These are phyloP conservation scores for Lepidium campestre DNA, from an alignment of 441 rosid genomes.

Conservation along the genomic window DNA sequence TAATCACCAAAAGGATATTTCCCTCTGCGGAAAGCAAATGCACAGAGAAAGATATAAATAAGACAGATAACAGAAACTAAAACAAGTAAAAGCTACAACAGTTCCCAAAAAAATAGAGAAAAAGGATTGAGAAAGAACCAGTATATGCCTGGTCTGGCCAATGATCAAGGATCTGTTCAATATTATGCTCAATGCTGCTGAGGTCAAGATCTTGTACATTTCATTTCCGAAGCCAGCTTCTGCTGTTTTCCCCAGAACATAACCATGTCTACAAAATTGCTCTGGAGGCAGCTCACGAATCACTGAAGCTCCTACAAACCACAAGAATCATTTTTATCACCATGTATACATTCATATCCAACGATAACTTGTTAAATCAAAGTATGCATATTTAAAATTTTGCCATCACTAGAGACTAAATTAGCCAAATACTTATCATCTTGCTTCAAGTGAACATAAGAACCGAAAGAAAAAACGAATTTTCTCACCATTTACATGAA, in stretches of 20 bases:
- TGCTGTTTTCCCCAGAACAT: constrained; percentile 82
- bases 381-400: background rate
- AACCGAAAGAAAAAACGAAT: background rate
- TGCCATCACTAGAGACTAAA: background rate
- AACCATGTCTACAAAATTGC: constrained; percentile 72
- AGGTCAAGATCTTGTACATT: constrained; percentile 91
- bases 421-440: background rate
- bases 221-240: constrained; percentile 98
- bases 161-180: constrained; percentile 90
- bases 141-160: constrained; percentile 99
- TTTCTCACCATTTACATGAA: constrained; percentile 45
- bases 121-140: constrained; percentile 95
- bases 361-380: background rate
- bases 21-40: constrained; percentile 45
- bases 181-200: constrained; percentile 78
- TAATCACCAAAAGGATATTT: constrained; percentile 89
- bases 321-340: constrained; percentile 1
- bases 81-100: background rate
- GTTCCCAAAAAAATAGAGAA: constrained; percentile 16
- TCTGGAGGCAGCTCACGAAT: constrained; percentile 70
- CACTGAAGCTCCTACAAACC: constrained; percentile 52
- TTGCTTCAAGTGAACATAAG: background rate
- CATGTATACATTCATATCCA: background rate
- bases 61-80: background rate
- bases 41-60: constrained; percentile 20